Evolutionary conservation across 1,284 basidiomycete species (phyloP).

Genomic region (Dichomitus squalens): DNA sequence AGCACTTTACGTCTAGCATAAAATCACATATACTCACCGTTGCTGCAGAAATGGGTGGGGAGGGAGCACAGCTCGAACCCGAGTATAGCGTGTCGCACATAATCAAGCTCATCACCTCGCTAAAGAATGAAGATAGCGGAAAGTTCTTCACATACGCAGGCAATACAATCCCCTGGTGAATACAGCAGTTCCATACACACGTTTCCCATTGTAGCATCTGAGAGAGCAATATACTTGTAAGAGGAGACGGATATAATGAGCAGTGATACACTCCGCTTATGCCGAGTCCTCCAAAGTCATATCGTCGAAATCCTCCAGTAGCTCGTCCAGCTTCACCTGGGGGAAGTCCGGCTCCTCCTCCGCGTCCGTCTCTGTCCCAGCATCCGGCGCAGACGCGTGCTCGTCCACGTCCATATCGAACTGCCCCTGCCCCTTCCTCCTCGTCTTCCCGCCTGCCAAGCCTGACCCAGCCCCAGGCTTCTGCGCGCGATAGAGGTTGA

Average conservation of each 20-base stretch:
- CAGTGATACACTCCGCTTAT: constrained; percentile 10
- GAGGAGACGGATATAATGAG: background rate
- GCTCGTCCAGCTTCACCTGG: constrained; percentile 83
- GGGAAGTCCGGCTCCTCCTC: constrained; percentile 88
- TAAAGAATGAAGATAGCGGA: constrained; percentile 30
- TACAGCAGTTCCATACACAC: too few relatives aligned
- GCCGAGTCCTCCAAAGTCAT: constrained; percentile 58
- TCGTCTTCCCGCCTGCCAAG: constrained; percentile 49
- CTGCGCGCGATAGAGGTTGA: constrained; percentile 87
- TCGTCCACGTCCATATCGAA: constrained; percentile 80
- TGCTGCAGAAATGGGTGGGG: constrained; percentile 35
- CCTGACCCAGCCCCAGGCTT: constrained; percentile 49
- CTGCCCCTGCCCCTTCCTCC: constrained; percentile 52
- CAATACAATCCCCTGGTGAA: constrained; percentile 23
- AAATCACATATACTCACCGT: background rate
- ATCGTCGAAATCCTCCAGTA: constrained; percentile 92
- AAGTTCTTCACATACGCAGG: constrained; percentile 36
- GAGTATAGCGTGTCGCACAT: constrained; percentile 31
- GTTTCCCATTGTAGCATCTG: background rate
- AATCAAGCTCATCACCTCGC: constrained; percentile 28
- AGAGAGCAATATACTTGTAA: background rate
- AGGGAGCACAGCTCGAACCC: constrained; percentile 33
- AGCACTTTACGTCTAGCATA: background rate
- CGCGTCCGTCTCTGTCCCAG: constrained; percentile 31
- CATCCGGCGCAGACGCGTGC: constrained; percentile 34